phyloP scores from a whole-genome alignment of 2,329 filamentous ascomycete genomes.

The Geosmithia morbida region DNA sequence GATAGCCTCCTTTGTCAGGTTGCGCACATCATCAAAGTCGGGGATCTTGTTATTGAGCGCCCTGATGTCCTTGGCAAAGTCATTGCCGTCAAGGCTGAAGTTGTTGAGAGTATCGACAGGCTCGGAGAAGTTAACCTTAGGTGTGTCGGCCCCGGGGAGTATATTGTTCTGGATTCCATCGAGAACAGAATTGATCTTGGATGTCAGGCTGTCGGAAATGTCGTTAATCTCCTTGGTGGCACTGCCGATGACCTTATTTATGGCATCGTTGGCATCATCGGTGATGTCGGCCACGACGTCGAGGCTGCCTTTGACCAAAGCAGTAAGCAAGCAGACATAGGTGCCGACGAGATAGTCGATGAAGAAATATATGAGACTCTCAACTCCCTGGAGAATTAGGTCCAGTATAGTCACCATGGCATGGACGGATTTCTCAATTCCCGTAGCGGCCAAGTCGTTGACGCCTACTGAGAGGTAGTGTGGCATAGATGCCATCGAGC shows the following conservation, averaged over 20 bases:
- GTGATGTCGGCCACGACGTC: slow-evolving; percentile 45
- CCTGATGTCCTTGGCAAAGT: slow-evolving; percentile 53
- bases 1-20: slow-evolving; percentile 63
- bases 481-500: slow-evolving; percentile 94
- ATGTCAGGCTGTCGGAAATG: slow-evolving; percentile 32
- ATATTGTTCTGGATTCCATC: slow-evolving; percentile 22
- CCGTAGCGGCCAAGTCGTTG: slow-evolving; percentile 69
- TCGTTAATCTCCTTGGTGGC: slow-evolving; percentile 46
- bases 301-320: slow-evolving; percentile 67
- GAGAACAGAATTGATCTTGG: slow-evolving; percentile 35
- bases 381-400: slow-evolving; percentile 67
- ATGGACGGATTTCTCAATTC: slow-evolving; percentile 67
- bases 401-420: slow-evolving; percentile 68
- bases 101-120: slow-evolving; percentile 52
- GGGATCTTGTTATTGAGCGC: slow-evolving; percentile 69
- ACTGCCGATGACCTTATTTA: slow-evolving; percentile 33
- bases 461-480: slow-evolving; percentile 84
- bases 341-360: slow-evolving; percentile 86
- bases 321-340: slow-evolving; percentile 77
- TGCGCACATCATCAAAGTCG: slow-evolving; percentile 69
- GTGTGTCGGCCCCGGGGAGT: slow-evolving; percentile 32
- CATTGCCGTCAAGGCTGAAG: slow-evolving; percentile 52
- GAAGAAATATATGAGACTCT: slow-evolving; percentile 79
- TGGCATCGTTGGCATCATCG: slow-evolving; percentile 33
- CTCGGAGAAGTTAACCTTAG: slow-evolving; percentile 47